phyloP scores from a whole-genome alignment of 495 filamentous ascomycete species.

The Aspergillus nanangensis region DNA sequence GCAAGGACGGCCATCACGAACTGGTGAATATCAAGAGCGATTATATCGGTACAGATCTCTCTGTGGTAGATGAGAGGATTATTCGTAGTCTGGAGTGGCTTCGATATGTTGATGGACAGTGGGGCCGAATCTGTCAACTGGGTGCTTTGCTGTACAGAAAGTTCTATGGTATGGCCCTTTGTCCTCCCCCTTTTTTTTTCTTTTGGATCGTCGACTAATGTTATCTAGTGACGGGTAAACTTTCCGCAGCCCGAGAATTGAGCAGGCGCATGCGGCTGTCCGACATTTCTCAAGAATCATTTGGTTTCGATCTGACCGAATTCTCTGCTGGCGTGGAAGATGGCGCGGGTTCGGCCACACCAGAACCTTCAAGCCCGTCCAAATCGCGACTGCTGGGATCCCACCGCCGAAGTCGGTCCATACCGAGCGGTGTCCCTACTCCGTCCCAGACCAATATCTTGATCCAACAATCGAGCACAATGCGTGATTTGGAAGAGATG shows the following conservation, averaged over 20 bases:
- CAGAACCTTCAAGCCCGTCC: slow-evolving; percentile 27
- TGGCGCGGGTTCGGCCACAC: slow-evolving; percentile 15
- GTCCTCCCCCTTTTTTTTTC: not conserved
- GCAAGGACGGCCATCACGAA: slow-evolving; percentile 28
- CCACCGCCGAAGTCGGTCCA: slow-evolving; percentile 19
- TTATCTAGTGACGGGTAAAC: slow-evolving; percentile 31
- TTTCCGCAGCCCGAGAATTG: slow-evolving; percentile 64
- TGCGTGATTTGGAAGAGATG: slow-evolving; percentile 69
- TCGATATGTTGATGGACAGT: slow-evolving; percentile 63
- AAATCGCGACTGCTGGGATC: slow-evolving; percentile 23
- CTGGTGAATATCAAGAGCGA: slow-evolving; percentile 49
- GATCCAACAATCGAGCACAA: slow-evolving; percentile 54
- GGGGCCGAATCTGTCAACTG: slow-evolving; percentile 63
- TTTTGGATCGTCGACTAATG: slow-evolving; percentile 8
- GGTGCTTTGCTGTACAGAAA: slow-evolving; percentile 65
- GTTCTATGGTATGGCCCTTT: slow-evolving; percentile 39
- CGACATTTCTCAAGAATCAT: slow-evolving; percentile 36
- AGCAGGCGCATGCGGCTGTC: slow-evolving; percentile 40
- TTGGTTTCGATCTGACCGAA: slow-evolving; percentile 37
- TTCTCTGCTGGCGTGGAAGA: slow-evolving; percentile 22
- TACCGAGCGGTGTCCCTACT: slow-evolving; percentile 8
- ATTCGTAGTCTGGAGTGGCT: slow-evolving; percentile 86
- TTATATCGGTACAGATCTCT: slow-evolving; percentile 60
- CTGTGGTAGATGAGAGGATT: slow-evolving; percentile 60
- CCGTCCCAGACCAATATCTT: slow-evolving; percentile 24